A percentile compares a stretch with the other conserved stretches of the same genome.
phyloP scores from a whole-genome alignment of 129 eudicot genomes.

The Glebionis coronaria region DNA sequence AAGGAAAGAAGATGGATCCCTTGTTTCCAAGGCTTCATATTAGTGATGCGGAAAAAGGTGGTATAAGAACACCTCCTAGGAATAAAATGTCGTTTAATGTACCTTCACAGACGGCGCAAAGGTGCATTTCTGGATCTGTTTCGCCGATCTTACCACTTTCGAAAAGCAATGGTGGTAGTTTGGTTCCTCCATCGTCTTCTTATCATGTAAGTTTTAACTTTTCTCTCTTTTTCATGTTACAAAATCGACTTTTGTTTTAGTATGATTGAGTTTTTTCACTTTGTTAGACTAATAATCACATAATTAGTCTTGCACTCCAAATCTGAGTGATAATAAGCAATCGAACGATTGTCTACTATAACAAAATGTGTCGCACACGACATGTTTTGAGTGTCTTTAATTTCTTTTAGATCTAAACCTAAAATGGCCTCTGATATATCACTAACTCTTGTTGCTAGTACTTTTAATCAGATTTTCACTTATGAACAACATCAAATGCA shows the following conservation, averaged over 20 bases:
- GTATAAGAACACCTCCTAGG: slow-evolving; percentile 67
- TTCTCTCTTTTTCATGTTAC: background rate
- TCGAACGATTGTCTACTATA: no score
- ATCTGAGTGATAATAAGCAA: no score
- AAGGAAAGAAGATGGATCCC: slow-evolving; percentile 61
- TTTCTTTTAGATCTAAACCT: no score
- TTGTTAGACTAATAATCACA: background rate
- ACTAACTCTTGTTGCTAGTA: no score
- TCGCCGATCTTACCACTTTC: slow-evolving; percentile 32
- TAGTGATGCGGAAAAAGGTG: slow-evolving; percentile 56
- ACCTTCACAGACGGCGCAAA: slow-evolving; percentile 29
- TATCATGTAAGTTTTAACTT: slow-evolving; percentile 46
- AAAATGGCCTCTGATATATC: no score
- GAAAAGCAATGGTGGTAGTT: slow-evolving; percentile 18
- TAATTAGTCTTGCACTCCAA: no score
- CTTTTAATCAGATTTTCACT: no score
- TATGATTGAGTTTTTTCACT: slow-evolving; percentile 3
- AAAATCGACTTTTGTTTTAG: background rate
- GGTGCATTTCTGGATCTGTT: slow-evolving; percentile 23
- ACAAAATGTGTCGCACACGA: no score
- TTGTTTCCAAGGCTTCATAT: slow-evolving; percentile 77
- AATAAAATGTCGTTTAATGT: slow-evolving; percentile 62
- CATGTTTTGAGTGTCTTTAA: no score
- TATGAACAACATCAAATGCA: no score
- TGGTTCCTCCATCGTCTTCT: slow-evolving; percentile 35